A percentile compares a stretch with the other conserved stretches of the same genome.
Conservation (phyloP, 768 basidiomycete genomes). For the Tulasnella sp. region DNA sequence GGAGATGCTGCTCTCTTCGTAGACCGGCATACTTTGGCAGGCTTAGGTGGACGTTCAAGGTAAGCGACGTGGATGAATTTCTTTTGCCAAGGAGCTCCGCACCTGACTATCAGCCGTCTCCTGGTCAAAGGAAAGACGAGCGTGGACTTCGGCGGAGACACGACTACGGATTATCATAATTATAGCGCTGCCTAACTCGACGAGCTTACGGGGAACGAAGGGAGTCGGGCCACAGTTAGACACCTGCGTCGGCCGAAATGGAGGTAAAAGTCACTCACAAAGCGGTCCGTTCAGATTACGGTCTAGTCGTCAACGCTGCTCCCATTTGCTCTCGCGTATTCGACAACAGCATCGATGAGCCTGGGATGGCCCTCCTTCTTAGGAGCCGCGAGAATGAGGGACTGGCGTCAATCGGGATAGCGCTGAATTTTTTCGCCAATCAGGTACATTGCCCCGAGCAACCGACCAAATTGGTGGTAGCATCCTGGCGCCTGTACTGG, state of each 20-base stretch:
- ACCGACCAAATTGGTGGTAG: constrained; percentile 89
- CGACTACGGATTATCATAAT: constrained; percentile 97
- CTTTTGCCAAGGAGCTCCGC: background rate
- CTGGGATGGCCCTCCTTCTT: constrained; percentile 76
- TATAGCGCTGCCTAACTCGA: constrained; percentile 96
- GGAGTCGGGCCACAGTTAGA: background rate
- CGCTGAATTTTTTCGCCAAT: background rate
- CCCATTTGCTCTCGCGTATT: constrained; percentile 72
- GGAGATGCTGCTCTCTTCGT: constrained; percentile 83
- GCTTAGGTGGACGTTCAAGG: constrained; percentile 35
- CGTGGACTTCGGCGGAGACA: constrained; percentile 98
- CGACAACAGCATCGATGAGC: constrained; percentile 67
- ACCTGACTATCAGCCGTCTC: constrained; percentile 84
- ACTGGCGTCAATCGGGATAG: constrained; percentile 12
- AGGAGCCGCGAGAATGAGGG: constrained; percentile 78
- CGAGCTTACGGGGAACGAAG: constrained; percentile 57
- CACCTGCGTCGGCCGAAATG: constrained; percentile 8
- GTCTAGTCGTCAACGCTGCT: constrained; percentile 65
- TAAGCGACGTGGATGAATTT: too few relatives aligned
- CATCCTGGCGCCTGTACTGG: constrained; percentile 97
- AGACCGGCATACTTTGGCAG: constrained; percentile 73
- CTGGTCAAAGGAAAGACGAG: constrained; percentile 94
- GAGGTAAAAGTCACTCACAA: constrained; percentile 47
- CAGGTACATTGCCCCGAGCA: background rate
- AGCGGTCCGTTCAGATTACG: constrained; percentile 75